Evolutionary conservation across 2,329 filamentous ascomycete genomes (phyloP).

Genomic region (Stromatinia cepivora): DNA sequence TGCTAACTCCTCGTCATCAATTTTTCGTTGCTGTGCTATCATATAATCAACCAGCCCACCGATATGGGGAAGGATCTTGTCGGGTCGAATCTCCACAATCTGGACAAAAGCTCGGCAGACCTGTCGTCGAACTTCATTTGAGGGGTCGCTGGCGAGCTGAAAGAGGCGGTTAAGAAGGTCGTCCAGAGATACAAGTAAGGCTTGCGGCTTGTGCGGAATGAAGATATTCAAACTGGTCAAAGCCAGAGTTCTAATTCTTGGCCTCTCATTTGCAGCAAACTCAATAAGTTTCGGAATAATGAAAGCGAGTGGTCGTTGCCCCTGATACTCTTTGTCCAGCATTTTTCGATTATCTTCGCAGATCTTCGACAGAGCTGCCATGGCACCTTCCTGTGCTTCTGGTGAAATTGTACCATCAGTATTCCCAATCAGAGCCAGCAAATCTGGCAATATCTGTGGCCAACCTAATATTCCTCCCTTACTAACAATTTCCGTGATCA

Average conservation of each 20-base stretch:
- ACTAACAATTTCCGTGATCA: conserved; percentile 88
- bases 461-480: conserved; percentile 84
- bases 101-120: conserved; percentile 93
- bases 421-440: conserved; percentile 77
- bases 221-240: conserved; percentile 90
- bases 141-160: conserved; percentile 72
- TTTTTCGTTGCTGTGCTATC: conserved; percentile 79
- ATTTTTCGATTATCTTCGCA: conserved; percentile 93
- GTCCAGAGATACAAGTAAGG: conserved; percentile 78
- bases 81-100: conserved; percentile 84
- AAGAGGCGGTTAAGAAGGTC: conserved; percentile 81
- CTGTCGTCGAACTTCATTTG: conserved; percentile 81
- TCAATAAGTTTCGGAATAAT: conserved; percentile 89
- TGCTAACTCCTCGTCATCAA: conserved; percentile 82
- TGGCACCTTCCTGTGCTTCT: conserved; percentile 85
- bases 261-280: conserved; percentile 73
- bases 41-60: conserved; percentile 89
- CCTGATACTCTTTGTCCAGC: conserved; percentile 83
- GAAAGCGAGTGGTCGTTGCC: conserved; percentile 82
- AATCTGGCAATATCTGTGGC: conserved; percentile 84
- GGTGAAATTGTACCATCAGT: conserved; percentile 64
- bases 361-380: conserved; percentile 90
- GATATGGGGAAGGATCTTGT: conserved; percentile 88
- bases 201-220: conserved; percentile 78
- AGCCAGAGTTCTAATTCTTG: conserved; percentile 78